Percentiles rank a stretch among this genome's conserved stretches.
Conservation (phyloP, 371 early-diverging fungal species). For the Zychaea mexicana region DNA sequence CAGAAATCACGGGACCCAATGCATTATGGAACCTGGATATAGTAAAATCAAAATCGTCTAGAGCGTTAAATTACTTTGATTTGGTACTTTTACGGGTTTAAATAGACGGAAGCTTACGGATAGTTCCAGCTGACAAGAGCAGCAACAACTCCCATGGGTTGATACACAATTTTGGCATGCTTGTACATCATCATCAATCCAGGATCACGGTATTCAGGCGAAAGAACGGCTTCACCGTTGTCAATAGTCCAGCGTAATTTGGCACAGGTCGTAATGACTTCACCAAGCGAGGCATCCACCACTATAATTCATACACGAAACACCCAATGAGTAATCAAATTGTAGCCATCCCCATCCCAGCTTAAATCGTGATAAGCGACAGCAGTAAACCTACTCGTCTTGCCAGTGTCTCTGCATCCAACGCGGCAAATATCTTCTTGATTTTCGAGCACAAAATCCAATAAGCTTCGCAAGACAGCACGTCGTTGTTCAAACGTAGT, state of each 20-base stretch:
- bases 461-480: slow-evolving; percentile 71
- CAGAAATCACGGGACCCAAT: slow-evolving; percentile 81
- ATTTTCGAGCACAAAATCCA: slow-evolving; percentile 74
- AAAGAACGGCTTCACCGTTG: slow-evolving; percentile 73
- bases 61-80: too few species aligned
- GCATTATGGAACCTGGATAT: slow-evolving; percentile 81
- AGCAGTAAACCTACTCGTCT: slow-evolving; percentile 58
- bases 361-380: too few species aligned
- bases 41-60: too few species aligned
- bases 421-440: slow-evolving; percentile 80
- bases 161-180: slow-evolving; percentile 74
- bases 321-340: neutral
- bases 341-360: too few species aligned
- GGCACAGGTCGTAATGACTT: slow-evolving; percentile 80
- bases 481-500: slow-evolving; percentile 80
- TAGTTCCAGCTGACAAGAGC: slow-evolving; percentile 87
- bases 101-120: slow-evolving; percentile 56
- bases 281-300: slow-evolving; percentile 85
- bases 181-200: slow-evolving; percentile 82
- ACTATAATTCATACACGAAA: slow-evolving; percentile 35
- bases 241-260: slow-evolving; percentile 84
- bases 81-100: too few species aligned
- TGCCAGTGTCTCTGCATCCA: slow-evolving; percentile 83
- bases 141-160: slow-evolving; percentile 80
- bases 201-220: slow-evolving; percentile 68